Evolutionary conservation across 306 rosid species (phyloP), one percentile per base, ranked within the genome.

Genomic region (Alnus rubra): DNA sequence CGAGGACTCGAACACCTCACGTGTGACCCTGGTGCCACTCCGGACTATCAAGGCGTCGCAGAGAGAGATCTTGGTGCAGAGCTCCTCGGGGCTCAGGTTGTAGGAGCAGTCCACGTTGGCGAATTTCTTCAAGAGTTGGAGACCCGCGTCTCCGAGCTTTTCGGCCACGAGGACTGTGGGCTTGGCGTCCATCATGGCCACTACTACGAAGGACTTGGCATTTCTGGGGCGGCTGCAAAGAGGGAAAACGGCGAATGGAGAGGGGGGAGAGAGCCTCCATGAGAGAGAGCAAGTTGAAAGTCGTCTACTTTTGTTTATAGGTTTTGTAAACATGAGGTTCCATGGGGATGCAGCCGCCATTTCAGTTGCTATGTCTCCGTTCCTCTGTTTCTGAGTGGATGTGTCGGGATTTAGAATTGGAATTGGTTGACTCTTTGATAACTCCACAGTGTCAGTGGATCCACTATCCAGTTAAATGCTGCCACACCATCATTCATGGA

Each of bases 21-120:
- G 97, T 37, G 73, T 75, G 16, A 96, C 99, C 84, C 89, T 96
- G 16, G 99, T 96, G 7, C 97, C 99, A 54, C 99, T 96, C 5
- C 99, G 88, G 55, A 96, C 99, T 55, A 96, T 93, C 68, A 96
- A 71, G 18, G 99, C 99, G 28, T 96, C 99, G 59, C 99, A 96
- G 67, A 93, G 97, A 13, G 99, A 96, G 96, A 96, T 96, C 98
- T 96, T 96, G 47, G 97, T 90, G 81, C 94, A 90, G 9, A 96
- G 96, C 85, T 96, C 99, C 84, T 96, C 99, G 6, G 92, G 88
- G 69, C 80, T 91, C 53, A 96, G 82, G 62, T 91, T 96, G 73
- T 96, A 96, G 2, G 97, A 86, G 84, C 98, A 93, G 59, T 96
- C 98, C 0, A 96, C 99, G 65, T 93, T 91, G 0, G 99, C 97